Evolutionary conservation across 176 grass and related monocot genomes (phyloP).

Genomic region (Ananas comosus): DNA sequence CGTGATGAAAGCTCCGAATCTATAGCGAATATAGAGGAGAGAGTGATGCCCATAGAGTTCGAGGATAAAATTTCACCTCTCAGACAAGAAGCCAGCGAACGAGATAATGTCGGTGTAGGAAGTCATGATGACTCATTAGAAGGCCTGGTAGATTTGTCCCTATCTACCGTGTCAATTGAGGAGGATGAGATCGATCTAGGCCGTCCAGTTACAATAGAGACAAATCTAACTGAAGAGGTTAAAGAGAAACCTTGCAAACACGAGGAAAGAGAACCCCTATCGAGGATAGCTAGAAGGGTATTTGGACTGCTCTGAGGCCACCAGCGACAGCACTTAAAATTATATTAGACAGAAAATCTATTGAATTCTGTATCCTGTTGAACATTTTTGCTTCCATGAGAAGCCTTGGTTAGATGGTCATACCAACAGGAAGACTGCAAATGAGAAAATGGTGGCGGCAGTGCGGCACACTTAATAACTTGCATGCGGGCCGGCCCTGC

Average conservation of each 20-base stretch:
- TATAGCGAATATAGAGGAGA: constrained; percentile 8
- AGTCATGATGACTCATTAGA: constrained; percentile 8
- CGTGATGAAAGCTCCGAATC: constrained; percentile 10
- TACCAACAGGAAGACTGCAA: too few species aligned
- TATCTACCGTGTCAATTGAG: constrained; percentile 5
- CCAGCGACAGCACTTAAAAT: background rate
- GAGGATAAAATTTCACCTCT: background rate
- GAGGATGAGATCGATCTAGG: constrained; percentile 23
- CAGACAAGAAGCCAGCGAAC: constrained; percentile 6
- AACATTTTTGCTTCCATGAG: too few species aligned
- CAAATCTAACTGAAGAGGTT: background rate
- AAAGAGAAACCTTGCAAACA: constrained; percentile 11
- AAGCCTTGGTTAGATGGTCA: too few species aligned
- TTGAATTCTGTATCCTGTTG: too few species aligned
- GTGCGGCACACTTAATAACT: too few species aligned
- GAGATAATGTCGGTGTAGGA: background rate
- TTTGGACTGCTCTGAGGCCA: constrained; percentile 47
- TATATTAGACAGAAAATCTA: too few species aligned
- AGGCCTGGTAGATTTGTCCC: constrained; percentile 14
- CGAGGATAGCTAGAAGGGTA: constrained; percentile 36
- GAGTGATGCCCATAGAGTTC: background rate
- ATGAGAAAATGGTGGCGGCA: too few species aligned
- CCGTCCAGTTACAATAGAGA: background rate
- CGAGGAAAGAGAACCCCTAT: constrained; percentile 34
- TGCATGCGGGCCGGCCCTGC: too few species aligned